Percentiles rank a stretch among this genome's conserved stretches.
These are phyloP conservation scores for Lipomyces yamanashiensis DNA, from an alignment of 805 yeast species.

Conservation along the genomic window DNA sequence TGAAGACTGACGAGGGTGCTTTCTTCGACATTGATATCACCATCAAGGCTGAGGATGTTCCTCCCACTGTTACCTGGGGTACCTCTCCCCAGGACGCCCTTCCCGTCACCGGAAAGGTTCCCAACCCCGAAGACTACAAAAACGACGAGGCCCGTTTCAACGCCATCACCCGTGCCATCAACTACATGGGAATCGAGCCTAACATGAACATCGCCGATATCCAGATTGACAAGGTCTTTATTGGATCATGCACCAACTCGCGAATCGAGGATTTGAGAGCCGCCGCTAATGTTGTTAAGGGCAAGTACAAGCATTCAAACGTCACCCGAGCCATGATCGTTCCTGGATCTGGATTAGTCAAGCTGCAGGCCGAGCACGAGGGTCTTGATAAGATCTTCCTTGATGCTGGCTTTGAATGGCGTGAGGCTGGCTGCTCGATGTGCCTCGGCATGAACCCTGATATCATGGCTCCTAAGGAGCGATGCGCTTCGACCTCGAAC, in stretches of 20 bases:
- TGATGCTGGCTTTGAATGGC: slow-evolving; percentile 96
- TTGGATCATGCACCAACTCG: slow-evolving; percentile 97
- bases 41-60: slow-evolving; percentile 80
- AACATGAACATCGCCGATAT: slow-evolving; percentile 79
- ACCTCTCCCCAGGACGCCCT: slow-evolving; percentile 98
- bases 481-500: slow-evolving; percentile 98
- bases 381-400: slow-evolving; percentile 89
- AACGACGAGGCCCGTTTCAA: slow-evolving; percentile 69
- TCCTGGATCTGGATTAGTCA: slow-evolving; percentile 97
- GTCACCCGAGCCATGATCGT: slow-evolving; percentile 87
- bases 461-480: slow-evolving; percentile 89
- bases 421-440: slow-evolving; percentile 99
- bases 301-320: slow-evolving; percentile 80
- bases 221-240: slow-evolving; percentile 87
- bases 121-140: slow-evolving; percentile 72
- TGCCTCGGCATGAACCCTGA: slow-evolving; percentile 99
- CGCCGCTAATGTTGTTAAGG: slow-evolving; percentile 92
- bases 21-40: slow-evolving; percentile 80
- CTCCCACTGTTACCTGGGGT: slow-evolving; percentile 99
- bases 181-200: slow-evolving; percentile 88
- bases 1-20: slow-evolving; percentile 89
- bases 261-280: slow-evolving; percentile 96
- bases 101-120: slow-evolving; percentile 88
- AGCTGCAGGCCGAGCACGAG: slow-evolving; percentile 90
- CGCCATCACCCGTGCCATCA: slow-evolving; percentile 89